Evolutionary conservation across 2,329 filamentous ascomycete species (phyloP), one percentile per base, ranked within the genome.

Genomic region (Hysterium pulicare): DNA sequence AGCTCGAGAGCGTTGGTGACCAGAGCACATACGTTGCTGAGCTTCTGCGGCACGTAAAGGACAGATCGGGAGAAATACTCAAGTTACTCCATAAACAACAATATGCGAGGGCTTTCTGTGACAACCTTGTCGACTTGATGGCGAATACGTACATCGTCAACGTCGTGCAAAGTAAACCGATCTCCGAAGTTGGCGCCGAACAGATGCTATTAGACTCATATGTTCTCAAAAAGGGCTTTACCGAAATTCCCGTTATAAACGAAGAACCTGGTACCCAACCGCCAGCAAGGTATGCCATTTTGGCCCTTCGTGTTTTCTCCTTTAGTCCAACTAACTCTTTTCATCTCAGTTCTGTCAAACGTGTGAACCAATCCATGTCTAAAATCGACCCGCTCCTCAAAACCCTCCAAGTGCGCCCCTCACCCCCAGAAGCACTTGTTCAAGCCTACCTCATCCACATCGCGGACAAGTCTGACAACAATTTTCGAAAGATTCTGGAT

Each of bases 161-260:
- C 59, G 85, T 97, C 44, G 88, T 94, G 32, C 86, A 88, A 60
- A 95, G 90, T 68, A 84, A 84, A 53, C 93, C 93, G 1, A 86
- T 98, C 37, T 91, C 89, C 4, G 93, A 97, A 69, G 87, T 90
- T 41, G 93, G 90, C 10, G 93, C 93, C 9, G 91, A 98, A 67
- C 93, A 95, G 81, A 96, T 98, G 90, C 77, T 97, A 16, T 81
- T 98, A 4, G 93, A 98, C 68, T 90, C 91, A 50, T 97, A 97
- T 59, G 87, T 87, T 7, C 74, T 95, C 17, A 90, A 88, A 44
- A 90, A 91, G 58, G 81, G 82, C 1, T 83, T 94, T 46, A 81
- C 83, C 38, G 82, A 81, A 42, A 74, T 95, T 4, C 74, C 90
- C 47, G 83, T 78, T 16, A 73, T 75, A 57, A 81, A 73, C 22